Evolutionary conservation across 228 moss, liverwort and hornwort species (phyloP), one percentile per base, ranked within the genome.

Genomic region (Sphagnum fallax): DNA sequence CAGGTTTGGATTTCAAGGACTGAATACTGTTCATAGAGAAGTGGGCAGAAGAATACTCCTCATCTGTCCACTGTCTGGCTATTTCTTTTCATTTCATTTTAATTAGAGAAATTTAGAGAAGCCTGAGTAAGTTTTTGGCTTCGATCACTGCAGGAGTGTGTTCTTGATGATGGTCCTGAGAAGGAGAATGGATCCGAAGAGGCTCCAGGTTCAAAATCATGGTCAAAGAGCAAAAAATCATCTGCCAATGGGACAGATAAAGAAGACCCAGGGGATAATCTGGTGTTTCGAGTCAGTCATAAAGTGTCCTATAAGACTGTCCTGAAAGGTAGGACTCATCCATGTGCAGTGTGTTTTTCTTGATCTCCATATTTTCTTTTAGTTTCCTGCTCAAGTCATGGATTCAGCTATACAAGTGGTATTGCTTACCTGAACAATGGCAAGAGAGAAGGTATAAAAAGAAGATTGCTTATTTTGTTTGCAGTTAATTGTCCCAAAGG

Each of bases 261-360:
- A 58, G 90, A 92, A 78, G 87, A 87, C 66, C 79, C 83, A 18
- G 75, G 84, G 70, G 74, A 85, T 32, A 87, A 80, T 74, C 76
- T 98, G 69, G 76, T 91, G 50, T 98, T 98, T 72, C 90, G 90
- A 87, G 87, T 98, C 74, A 98, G 97, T 63, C 93, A 93, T 76
- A 98, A 98, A 90, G 93, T 93, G 75, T 76, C 97, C 14, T 98
- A 98, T 76, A 98, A 98, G 84, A 90, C 97, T 16, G 91, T 98
- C 75, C 67, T 98, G 5, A 98, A 98, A 98, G 97, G 97, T 88
- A 77, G 10, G 2, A 12, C 12, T 55, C 32, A 32, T 32, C 32
- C 32, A 32, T 32, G 32, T 32, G 32, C 32, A 32, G 32, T 32
- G 32, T 32, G 2, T 32, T 32, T 32, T 32, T 2, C 32, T 32